phyloP scores from a whole-genome alignment of 2,329 filamentous ascomycete species.

The Laburnicola sp. region DNA sequence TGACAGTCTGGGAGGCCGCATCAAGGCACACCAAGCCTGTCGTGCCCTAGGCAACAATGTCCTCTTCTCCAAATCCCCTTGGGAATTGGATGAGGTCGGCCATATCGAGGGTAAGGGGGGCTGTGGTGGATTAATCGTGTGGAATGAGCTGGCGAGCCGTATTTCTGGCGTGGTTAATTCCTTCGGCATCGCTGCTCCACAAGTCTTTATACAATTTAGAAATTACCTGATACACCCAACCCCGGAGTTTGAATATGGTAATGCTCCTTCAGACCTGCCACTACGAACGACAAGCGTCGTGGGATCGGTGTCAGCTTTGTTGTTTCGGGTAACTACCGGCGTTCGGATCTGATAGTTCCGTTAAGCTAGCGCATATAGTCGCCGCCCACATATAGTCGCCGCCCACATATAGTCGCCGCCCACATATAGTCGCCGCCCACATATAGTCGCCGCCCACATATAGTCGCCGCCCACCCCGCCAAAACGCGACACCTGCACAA shows the following conservation, averaged over 20 bases:
- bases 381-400: no score
- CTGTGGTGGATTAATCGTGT: constrained; percentile 2
- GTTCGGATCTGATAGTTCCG: no score
- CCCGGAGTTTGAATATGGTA: not conserved
- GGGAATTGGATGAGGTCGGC: constrained; percentile 8
- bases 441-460: no score
- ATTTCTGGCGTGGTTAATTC: constrained; percentile 5
- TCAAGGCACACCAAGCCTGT: constrained; percentile 14
- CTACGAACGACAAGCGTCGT: no score
- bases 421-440: no score
- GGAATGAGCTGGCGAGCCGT: not conserved
- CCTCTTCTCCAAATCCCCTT: constrained; percentile 6
- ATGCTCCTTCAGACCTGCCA: no score
- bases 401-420: no score
- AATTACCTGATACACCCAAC: constrained; percentile 4
- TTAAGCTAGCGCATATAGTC: no score
- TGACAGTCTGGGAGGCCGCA: constrained; percentile 7
- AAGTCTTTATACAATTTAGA: not conserved
- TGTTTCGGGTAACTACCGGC: no score
- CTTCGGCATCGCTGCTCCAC: not conserved
- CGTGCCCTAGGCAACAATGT: constrained; percentile 10
- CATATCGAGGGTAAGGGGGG: constrained; percentile 5
- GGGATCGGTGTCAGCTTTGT: no score
- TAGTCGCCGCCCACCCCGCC: no score
- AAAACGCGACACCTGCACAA: no score